Base-by-base conservation (phyloP, 345 rosid genomes). In the Acer saccharum region DNA sequence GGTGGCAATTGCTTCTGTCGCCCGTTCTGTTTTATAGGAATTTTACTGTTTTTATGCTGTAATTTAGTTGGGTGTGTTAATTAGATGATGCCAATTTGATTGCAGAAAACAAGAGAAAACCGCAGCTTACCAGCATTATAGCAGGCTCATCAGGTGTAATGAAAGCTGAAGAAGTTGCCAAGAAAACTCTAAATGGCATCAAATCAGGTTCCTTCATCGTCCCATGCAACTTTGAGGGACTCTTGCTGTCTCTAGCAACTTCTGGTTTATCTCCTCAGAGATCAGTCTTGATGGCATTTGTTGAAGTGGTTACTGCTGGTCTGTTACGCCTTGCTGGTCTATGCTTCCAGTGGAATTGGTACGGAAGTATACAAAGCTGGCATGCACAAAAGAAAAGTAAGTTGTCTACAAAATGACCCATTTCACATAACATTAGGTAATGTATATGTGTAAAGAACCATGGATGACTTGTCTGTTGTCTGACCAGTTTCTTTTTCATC, bases 141-240 rank as follows among this genome's bases (percentile, higher is more conserved):
- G 89, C 93, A 4, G 92, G 63, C 16, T 69, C 94, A 23, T 87
- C 96, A 50, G 81, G 85, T 69, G 86, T 88, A 46, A 92, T 91
- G 97, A 90, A 88, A 88, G 88, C 96, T 4, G 92, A 95, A 18
- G 87, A 88, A 61, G 98, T 95, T 66, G 98, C 98, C 6, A 85
- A 80, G 85, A 93, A 72, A 79, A 85, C 97, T 63, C 70, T 95
- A 64, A 78, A 86, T 68, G 98, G 98, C 67, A 91, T 93, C 79
- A 86, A 86, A 87, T 81, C 86, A 41, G 95, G 94, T 58, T 85
- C 84, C 50, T 94, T 93, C 80, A 76, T 82, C 3, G 82, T 92
- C 43, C 84, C 96, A 18, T 95, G 99, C 82, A 93, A 95, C 87
- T 85, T 84, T 39, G 94, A 87, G 70, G 98, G 99, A 50, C 68